Evolutionary conservation across 1,139 yeast genomes (phyloP).

Genomic region (Martiniozyma asiatica): DNA sequence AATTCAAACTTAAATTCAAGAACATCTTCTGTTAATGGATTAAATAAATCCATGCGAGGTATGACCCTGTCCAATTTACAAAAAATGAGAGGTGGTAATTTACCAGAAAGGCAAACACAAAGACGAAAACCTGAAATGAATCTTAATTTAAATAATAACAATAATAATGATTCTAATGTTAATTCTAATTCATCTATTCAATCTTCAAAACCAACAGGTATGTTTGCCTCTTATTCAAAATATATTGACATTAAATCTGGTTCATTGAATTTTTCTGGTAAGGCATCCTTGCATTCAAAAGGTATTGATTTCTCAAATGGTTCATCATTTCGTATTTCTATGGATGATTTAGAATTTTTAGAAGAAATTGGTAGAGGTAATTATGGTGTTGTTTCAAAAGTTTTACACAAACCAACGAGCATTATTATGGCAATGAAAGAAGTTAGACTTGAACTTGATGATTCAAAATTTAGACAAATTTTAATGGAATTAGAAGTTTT

Average conservation of each 20-base stretch:
- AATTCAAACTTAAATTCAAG: not conserved
- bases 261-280: slow-evolving; percentile 81
- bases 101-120: slow-evolving; percentile 12
- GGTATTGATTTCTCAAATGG: slow-evolving; percentile 91
- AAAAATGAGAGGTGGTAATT: slow-evolving; percentile 15
- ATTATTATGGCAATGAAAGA: slow-evolving; percentile 96
- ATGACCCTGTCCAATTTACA: slow-evolving; percentile 3
- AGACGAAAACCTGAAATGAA: slow-evolving; percentile 7
- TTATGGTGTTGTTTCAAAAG: slow-evolving; percentile 90
- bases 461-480: slow-evolving; percentile 81
- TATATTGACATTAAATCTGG: slow-evolving; percentile 90
- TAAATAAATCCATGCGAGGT: not conserved
- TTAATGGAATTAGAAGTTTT: slow-evolving; percentile 90
- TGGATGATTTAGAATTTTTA: slow-evolving; percentile 72
- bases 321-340: slow-evolving; percentile 70
- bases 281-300: slow-evolving; percentile 80
- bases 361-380: slow-evolving; percentile 92
- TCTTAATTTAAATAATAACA: slow-evolving; percentile 4
- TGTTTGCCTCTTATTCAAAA: slow-evolving; percentile 74
- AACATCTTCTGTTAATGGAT: not conserved
- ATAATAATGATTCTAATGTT: not conserved
- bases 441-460: slow-evolving; percentile 84
- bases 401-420: slow-evolving; percentile 86
- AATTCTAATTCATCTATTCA: not conserved
- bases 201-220: slow-evolving; percentile 30